Base-by-base conservation (phyloP, 2,329 filamentous ascomycete species). In the Paraphaeosphaeria minitans region DNA sequence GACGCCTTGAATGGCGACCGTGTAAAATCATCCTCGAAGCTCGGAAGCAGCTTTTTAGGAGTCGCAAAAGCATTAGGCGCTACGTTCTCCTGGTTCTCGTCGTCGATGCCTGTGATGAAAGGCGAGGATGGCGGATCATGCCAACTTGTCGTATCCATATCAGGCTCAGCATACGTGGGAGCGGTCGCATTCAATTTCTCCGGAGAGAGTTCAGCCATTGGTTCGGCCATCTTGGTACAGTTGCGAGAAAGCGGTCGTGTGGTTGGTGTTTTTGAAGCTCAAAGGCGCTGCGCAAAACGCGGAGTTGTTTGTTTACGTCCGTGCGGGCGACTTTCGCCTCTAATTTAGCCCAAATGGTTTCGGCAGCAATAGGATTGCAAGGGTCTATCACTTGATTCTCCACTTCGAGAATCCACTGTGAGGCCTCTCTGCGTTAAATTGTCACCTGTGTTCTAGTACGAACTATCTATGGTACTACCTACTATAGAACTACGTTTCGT, bases 81-180 rank as follows among this genome's bases (percentile, higher is more conserved):
- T 55, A 76, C 62, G 41, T 77, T 78, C 55, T 78, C 76, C 53
- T 77, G 75, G 60, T 77, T 64, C 27, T 77, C 74, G 27, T 66
- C 58, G 19, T 78, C 77, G 52, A 82, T 67, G 55, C 82, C 76
- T 43, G 77, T 72, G n/a, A 81, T 67, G 66, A 83, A 83, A 14
- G 81, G 81, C 39, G 81, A 83, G 56, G 80, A 82, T 6, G 78
- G 78, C 24, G 75, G 76, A 19, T 80, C 74, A 62, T 80, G 72
- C 68, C 72, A 78, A 47, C 27, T 53, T 4, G 70, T 70, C 49
- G 75, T 76, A 46, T 76, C 74, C 31, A 73, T 67, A 31, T 75
- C 72, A 55, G 74, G 71, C 39, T 70, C 68, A 22, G 56, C 48
- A 49, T 49, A 56, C 47, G 67, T 66, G 12, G 61, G 53, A 41